Evolutionary conservation across 352 stramenopile genomes (phyloP).

Genomic region (Phytophthora nicotianae): DNA sequence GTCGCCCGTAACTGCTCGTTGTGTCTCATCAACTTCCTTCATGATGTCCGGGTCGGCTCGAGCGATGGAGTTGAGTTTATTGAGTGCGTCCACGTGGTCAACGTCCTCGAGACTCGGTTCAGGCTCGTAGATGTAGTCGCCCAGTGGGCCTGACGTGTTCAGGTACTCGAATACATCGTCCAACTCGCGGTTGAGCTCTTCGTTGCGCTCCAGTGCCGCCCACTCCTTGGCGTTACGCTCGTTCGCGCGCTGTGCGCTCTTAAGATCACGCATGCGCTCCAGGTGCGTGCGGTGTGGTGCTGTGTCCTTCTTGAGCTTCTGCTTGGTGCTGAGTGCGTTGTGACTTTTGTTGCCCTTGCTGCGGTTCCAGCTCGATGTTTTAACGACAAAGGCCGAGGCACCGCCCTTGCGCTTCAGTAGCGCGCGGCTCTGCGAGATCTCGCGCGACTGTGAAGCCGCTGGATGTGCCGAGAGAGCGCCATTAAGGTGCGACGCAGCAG

Average conservation of each 20-base stretch:
- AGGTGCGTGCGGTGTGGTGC: slow-evolving; percentile 62
- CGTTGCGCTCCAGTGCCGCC: slow-evolving; percentile 60
- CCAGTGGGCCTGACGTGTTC: slow-evolving; percentile 60
- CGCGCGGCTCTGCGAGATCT: slow-evolving; percentile 47
- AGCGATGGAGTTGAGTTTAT: slow-evolving; percentile 74
- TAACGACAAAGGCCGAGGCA: slow-evolving; percentile 67
- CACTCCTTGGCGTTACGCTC: slow-evolving; percentile 58
- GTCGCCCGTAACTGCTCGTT: slow-evolving; percentile 2
- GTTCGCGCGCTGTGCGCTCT: slow-evolving; percentile 40
- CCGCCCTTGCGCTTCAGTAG: slow-evolving; percentile 73
- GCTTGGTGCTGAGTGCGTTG: slow-evolving; percentile 48
- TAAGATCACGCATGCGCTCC: slow-evolving; percentile 54
- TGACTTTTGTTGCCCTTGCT: slow-evolving; percentile 49
- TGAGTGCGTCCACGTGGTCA: slow-evolving; percentile 64
- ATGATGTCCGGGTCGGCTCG: slow-evolving; percentile 47
- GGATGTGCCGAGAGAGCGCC: slow-evolving; percentile 4
- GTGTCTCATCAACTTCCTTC: slow-evolving; percentile 44
- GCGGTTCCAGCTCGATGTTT: slow-evolving; percentile 58
- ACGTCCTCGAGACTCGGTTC: slow-evolving; percentile 68
- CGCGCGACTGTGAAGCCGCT: slow-evolving; percentile 9
- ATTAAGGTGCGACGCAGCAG: slow-evolving; percentile 9
- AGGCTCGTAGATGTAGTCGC: slow-evolving; percentile 72
- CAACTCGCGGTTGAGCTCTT: slow-evolving; percentile 64
- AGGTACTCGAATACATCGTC: slow-evolving; percentile 78
- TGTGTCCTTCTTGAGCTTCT: slow-evolving; percentile 72